These are phyloP conservation scores for Zea mays DNA, from an alignment of 176 grass and related monocot genomes.

Conservation along the genomic window DNA sequence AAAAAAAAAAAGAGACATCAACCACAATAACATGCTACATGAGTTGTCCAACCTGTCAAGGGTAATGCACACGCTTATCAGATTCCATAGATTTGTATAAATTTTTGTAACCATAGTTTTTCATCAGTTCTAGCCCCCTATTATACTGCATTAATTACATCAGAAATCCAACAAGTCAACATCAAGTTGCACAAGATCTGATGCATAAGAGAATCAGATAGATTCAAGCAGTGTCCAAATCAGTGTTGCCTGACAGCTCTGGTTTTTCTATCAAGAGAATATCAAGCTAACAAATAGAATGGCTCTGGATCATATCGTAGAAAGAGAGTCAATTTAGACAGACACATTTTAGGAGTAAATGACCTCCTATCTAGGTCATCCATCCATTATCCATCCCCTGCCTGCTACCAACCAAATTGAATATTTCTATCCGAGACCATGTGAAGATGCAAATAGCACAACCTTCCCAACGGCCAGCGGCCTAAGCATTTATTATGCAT, in stretches of 20 bases:
- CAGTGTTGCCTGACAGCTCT: neutral
- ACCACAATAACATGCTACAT: neutral
- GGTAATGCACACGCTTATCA: neutral
- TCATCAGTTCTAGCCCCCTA: neutral
- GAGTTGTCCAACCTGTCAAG: neutral
- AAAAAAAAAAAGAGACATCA: neutral
- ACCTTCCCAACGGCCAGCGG: neutral
- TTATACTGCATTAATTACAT: neutral
- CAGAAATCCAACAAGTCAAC: neutral
- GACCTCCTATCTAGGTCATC: neutral
- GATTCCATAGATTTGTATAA: neutral
- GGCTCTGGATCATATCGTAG: too few relatives aligned
- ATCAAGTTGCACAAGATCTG: slow-evolving; percentile 17
- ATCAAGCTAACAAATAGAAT: neutral
- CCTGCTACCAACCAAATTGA: slow-evolving; percentile 11
- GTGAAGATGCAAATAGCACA: slow-evolving; percentile 6
- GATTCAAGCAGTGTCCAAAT: slow-evolving; percentile 1
- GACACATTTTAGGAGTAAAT: too few relatives aligned
- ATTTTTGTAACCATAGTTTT: neutral
- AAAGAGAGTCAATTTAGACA: too few relatives aligned
- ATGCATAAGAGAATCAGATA: slow-evolving; percentile 6
- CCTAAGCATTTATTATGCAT: slow-evolving; percentile 29
- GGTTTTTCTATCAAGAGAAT: slow-evolving; percentile 1
- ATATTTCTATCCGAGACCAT: slow-evolving; percentile 1
- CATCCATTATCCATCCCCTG: neutral